Evolutionary conservation across 2,329 filamentous ascomycete genomes (phyloP).

Genomic region (Aureobasidium sp.): DNA sequence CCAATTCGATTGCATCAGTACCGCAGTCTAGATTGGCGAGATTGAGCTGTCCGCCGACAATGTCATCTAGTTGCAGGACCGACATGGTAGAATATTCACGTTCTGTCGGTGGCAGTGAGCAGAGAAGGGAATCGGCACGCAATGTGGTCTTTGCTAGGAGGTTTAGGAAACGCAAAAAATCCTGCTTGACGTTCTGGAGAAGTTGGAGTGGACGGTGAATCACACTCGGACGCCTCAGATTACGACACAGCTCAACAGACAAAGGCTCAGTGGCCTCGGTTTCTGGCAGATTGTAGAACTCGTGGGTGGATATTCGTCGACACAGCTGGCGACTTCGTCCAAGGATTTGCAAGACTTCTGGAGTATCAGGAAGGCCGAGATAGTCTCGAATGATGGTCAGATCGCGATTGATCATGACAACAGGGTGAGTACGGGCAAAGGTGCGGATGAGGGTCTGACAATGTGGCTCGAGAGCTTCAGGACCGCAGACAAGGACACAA

Average conservation of each 20-base stretch:
- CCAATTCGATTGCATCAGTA: conserved; percentile 3
- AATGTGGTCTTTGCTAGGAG: not conserved
- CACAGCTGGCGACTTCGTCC: conserved; percentile 53
- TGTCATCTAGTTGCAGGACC: not conserved
- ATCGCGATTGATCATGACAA: conserved; percentile 64
- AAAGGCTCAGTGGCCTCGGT: not conserved
- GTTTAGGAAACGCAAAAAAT: not conserved
- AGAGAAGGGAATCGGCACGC: not conserved
- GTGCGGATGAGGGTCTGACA: conserved; percentile 55
- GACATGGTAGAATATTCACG: not conserved
- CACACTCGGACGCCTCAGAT: not conserved
- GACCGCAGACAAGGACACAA: conserved; percentile 64
- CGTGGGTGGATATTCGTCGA: conserved; percentile 62
- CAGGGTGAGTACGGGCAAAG: conserved; percentile 58
- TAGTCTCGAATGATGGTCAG: conserved; percentile 57
- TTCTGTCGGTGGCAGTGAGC: not conserved
- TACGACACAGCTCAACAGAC: not conserved
- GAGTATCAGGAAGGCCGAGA: conserved; percentile 46
- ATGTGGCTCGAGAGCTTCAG: conserved; percentile 59
- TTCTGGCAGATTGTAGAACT: conserved; percentile 70
- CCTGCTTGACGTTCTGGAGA: conserved; percentile 3
- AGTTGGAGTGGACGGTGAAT: not conserved
- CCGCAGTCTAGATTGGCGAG: not conserved
- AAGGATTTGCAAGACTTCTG: conserved; percentile 53
- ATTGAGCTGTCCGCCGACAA: not conserved